Conservation (phyloP, 1,284 basidiomycete genomes). For the Pisolithus thermaeus region DNA sequence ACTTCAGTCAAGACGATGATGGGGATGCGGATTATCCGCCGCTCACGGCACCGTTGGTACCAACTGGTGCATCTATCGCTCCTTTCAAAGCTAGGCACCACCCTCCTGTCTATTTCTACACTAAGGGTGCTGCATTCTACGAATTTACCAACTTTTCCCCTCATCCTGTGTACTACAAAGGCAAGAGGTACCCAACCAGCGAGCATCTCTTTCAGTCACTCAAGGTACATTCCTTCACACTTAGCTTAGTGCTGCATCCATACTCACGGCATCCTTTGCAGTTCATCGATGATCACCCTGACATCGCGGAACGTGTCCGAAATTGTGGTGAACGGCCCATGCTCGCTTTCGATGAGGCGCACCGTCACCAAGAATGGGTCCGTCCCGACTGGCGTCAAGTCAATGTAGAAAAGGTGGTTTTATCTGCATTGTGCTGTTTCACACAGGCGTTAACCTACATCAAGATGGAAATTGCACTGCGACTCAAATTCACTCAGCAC, state of each 20-base stretch:
- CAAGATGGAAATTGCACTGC: slow-evolving; percentile 59
- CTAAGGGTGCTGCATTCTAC: slow-evolving; percentile 55
- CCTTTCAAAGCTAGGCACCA: slow-evolving; percentile 25
- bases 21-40: slow-evolving; percentile 25
- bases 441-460: neutral
- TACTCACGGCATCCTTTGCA: slow-evolving; percentile 17
- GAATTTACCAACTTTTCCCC: slow-evolving; percentile 67
- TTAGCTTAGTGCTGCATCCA: neutral
- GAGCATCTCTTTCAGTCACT: slow-evolving; percentile 67
- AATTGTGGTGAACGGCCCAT: slow-evolving; percentile 54
- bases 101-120: slow-evolving; percentile 48
- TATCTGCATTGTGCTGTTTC: neutral
- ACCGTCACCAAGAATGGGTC: slow-evolving; percentile 53
- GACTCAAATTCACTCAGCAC: slow-evolving; percentile 63
- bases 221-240: slow-evolving; percentile 38
- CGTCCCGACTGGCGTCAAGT: slow-evolving; percentile 57
- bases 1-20: slow-evolving; percentile 4
- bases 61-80: slow-evolving; percentile 25
- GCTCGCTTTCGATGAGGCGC: slow-evolving; percentile 60
- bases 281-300: slow-evolving; percentile 52
- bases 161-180: slow-evolving; percentile 50
- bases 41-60: slow-evolving; percentile 27
- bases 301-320: slow-evolving; percentile 59
- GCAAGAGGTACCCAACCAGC: slow-evolving; percentile 58
- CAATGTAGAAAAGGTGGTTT: slow-evolving; percentile 50